Conservation (phyloP, 495 filamentous ascomycete genomes). For the Tuber magnatum region DNA sequence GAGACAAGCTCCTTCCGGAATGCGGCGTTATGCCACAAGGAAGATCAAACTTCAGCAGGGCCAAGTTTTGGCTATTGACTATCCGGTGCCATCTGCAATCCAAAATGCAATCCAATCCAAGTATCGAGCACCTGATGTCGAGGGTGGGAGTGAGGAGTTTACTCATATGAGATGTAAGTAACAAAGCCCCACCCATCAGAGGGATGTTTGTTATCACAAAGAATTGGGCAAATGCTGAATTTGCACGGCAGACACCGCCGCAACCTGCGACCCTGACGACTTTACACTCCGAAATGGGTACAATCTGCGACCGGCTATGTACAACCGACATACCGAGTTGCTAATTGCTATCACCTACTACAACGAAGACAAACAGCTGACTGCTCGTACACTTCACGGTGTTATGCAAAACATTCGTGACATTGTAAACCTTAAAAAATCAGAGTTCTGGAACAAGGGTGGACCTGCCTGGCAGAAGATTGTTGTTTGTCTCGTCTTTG, state of each 20-base stretch:
- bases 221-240: conserved; percentile 1
- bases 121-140: conserved; percentile 80
- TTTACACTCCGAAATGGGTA: conserved; percentile 99
- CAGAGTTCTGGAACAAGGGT: conserved; percentile 44
- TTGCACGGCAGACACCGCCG: conserved; percentile 66
- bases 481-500: conserved; percentile 44
- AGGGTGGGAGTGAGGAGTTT: conserved; percentile 84
- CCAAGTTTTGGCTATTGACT: conserved; percentile 92
- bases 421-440: conserved; percentile 43
- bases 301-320: conserved; percentile 96
- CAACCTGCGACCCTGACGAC: conserved; percentile 96
- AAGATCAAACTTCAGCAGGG: conserved; percentile 97
- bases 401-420: conserved; percentile 46
- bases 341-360: conserved; percentile 46
- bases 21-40: conserved; percentile 87
- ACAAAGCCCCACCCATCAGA: neutral
- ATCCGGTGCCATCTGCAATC: conserved; percentile 95
- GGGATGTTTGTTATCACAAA: conserved; percentile 7
- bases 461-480: conserved; percentile 46
- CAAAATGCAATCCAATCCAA: conserved; percentile 91
- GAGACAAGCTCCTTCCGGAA: conserved; percentile 65
- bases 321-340: conserved; percentile 57
- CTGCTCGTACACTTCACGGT: conserved; percentile 43
- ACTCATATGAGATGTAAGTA: conserved; percentile 89
- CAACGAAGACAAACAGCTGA: conserved; percentile 44